A percentile compares a stretch with the other conserved stretches of the same genome.
Conservation (phyloP, 768 basidiomycete species). For the Russula olivacea region DNA sequence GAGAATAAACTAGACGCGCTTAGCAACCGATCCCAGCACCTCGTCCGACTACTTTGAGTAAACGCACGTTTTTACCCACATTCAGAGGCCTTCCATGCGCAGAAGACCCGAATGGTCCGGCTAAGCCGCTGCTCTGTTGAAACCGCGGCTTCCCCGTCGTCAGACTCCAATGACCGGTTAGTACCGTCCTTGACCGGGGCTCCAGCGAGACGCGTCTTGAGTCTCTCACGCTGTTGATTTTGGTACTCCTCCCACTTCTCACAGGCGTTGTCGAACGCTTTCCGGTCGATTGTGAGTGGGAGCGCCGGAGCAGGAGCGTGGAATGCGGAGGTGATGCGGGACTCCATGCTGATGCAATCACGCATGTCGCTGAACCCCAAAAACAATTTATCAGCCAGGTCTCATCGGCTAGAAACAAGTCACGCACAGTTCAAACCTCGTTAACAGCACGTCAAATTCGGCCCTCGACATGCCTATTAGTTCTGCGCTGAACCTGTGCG, state of each 20-base stretch:
- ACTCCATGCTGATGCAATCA: conserved; percentile 46
- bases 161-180: not conserved
- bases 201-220: not conserved
- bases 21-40: conserved; percentile 20
- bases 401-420: not conserved
- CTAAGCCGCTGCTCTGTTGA: conserved; percentile 37
- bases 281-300: conserved; percentile 44
- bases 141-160: conserved; percentile 16
- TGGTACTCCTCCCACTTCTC: conserved; percentile 51
- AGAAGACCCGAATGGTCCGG: conserved; percentile 48
- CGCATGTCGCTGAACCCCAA: conserved; percentile 52
- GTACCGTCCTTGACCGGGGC: conserved; percentile 2
- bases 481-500: conserved; percentile 22
- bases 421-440: conserved; percentile 57
- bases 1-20: not conserved
- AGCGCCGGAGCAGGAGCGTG: conserved; percentile 42
- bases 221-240: conserved; percentile 31
- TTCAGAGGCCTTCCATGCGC: conserved; percentile 49
- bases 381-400: conserved; percentile 2
- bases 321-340: conserved; percentile 44
- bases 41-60: not conserved
- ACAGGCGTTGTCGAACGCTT: conserved; percentile 52
- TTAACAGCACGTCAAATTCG: conserved; percentile 56
- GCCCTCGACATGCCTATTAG: conserved; percentile 49
- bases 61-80: conserved; percentile 8